Percentiles rank a stretch among this genome's conserved stretches.
Evolutionary conservation across 192 early-diverging fungal genomes (phyloP).

Genomic region (Funneliformis mosseae): DNA sequence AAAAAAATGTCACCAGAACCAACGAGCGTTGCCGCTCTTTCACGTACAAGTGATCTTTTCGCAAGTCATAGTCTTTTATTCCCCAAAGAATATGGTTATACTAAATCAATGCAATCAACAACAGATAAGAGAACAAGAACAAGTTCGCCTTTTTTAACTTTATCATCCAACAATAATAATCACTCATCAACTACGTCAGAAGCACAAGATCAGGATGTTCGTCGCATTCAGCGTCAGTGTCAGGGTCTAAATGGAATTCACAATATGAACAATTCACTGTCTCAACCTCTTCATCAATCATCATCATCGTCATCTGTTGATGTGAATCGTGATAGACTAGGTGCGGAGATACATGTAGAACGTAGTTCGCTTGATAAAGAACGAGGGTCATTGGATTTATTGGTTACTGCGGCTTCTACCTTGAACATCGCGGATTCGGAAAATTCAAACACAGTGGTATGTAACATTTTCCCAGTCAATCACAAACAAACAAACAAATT

Average conservation of each 20-base stretch:
- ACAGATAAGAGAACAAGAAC: not conserved
- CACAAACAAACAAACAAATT: not conserved
- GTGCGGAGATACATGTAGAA: not conserved
- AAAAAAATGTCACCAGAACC: conserved; percentile 20
- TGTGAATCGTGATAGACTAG: not conserved
- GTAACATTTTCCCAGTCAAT: not conserved
- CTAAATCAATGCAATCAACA: conserved; percentile 9
- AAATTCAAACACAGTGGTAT: conserved; percentile 3
- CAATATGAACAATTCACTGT: not conserved
- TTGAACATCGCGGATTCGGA: not conserved
- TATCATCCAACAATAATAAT: not conserved
- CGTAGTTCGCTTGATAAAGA: not conserved
- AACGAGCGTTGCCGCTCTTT: conserved; percentile 10
- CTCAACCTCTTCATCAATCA: not conserved
- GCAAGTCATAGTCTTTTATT: not conserved
- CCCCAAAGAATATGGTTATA: not conserved
- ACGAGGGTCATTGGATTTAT: not conserved
- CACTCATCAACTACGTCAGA: not conserved
- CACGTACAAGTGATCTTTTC: not conserved
- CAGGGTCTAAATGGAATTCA: not conserved
- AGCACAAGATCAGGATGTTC: conserved; percentile 1
- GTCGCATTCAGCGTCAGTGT: not conserved
- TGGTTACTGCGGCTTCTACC: not conserved
- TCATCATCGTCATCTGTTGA: conserved; percentile 3
- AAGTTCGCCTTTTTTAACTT: not conserved